phyloP scores from a whole-genome alignment of 768 basidiomycete species.

The Galerina sulciceps region DNA sequence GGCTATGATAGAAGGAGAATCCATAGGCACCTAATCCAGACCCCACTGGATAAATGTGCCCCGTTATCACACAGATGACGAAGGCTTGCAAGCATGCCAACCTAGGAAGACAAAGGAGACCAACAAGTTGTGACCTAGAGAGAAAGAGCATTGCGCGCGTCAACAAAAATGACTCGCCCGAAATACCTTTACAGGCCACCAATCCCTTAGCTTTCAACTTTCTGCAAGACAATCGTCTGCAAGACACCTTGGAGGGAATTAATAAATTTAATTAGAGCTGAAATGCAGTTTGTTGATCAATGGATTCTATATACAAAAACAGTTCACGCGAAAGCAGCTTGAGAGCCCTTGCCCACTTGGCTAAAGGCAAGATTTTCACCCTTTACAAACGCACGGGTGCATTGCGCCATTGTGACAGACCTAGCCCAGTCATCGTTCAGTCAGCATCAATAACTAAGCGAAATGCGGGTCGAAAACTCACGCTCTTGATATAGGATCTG shows the following conservation, averaged over 20 bases:
- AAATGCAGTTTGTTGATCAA: conserved; percentile 17
- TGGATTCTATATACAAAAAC: conserved; percentile 24
- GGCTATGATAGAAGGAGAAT: too few species aligned
- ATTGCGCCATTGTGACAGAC: conserved; percentile 96
- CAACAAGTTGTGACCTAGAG: too few species aligned
- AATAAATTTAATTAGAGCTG: conserved; percentile 17
- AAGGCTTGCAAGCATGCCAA: too few species aligned
- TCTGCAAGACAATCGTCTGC: too few species aligned
- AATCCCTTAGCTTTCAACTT: too few species aligned
- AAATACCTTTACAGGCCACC: too few species aligned
- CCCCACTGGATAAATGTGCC: too few species aligned
- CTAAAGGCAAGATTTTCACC: conserved; percentile 67
- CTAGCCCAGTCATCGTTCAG: conserved; percentile 43
- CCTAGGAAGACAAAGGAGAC: too few species aligned
- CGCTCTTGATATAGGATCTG: conserved; percentile 93
- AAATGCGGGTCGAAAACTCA: conserved; percentile 45
- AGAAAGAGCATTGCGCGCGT: too few species aligned
- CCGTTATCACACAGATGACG: too few species aligned
- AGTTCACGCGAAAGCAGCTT: conserved; percentile 46
- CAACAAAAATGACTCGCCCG: too few species aligned
- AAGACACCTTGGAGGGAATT: not conserved
- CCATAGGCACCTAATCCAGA: too few species aligned
- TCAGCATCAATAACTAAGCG: not conserved
- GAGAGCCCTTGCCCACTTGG: conserved; percentile 48
- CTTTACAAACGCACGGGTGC: conserved; percentile 84